Conservation (phyloP, 768 basidiomycete species). For the Psilocybe subaeruginosa region DNA sequence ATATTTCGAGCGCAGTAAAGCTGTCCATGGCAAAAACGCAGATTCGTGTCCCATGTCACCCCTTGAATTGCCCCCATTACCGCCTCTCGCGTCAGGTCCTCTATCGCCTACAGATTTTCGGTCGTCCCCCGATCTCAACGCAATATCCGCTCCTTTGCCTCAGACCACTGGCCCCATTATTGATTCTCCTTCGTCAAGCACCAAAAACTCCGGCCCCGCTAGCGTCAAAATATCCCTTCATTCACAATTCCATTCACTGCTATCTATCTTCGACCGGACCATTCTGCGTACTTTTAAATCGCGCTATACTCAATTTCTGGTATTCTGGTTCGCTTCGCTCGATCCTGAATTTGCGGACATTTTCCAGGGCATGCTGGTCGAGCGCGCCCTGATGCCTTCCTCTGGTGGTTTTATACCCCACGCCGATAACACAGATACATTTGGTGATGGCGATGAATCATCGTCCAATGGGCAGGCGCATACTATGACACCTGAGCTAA, state of each 20-base stretch:
- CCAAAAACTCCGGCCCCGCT: constrained; percentile 7
- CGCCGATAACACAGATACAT: neutral
- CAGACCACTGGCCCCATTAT: neutral
- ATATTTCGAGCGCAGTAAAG: constrained; percentile 66
- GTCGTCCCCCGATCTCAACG: neutral
- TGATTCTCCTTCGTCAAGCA: constrained; percentile 9
- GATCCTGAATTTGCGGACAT: constrained; percentile 88
- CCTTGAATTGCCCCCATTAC: constrained; percentile 39
- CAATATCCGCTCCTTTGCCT: neutral
- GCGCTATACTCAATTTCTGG: constrained; percentile 94
- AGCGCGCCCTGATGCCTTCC: constrained; percentile 73
- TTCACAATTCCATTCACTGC: constrained; percentile 81
- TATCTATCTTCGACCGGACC: constrained; percentile 91
- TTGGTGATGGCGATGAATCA: constrained; percentile 10
- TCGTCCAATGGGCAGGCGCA: constrained; percentile 24
- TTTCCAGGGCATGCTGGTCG: constrained; percentile 94
- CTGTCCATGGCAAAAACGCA: constrained; percentile 16
- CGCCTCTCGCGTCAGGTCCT: constrained; percentile 24
- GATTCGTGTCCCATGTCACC: constrained; percentile 27
- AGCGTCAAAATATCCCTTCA: constrained; percentile 30
- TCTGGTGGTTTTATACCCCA: constrained; percentile 16
- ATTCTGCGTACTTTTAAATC: constrained; percentile 97
- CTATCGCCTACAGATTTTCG: constrained; percentile 1
- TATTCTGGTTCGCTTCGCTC: constrained; percentile 95
- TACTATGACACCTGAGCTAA: constrained; percentile 62